These are phyloP conservation scores for Solanum piurae DNA, from an alignment of 257 asterid species.

Conservation along the genomic window DNA sequence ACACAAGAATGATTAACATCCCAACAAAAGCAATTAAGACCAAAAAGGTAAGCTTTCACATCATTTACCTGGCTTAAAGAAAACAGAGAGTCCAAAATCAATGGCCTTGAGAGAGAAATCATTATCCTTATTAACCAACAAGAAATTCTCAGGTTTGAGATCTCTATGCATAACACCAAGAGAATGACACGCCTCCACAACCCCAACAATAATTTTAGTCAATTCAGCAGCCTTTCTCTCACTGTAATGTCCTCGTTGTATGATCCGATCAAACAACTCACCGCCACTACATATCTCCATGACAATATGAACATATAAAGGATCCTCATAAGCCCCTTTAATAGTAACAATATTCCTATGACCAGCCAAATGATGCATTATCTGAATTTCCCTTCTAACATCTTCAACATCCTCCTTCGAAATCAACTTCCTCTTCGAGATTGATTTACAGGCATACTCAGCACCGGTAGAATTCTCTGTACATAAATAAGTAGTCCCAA, in stretches of 20 bases:
- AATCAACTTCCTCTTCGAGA: slow-evolving; percentile 1
- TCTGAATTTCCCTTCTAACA: slow-evolving; percentile 11
- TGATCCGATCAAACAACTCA: slow-evolving; percentile 2
- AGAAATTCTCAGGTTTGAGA: slow-evolving; percentile 6
- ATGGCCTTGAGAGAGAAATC: slow-evolving; percentile 2
- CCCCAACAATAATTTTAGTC: slow-evolving; percentile 6
- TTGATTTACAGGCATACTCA: slow-evolving; percentile 2
- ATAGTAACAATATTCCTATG: slow-evolving; percentile 2
- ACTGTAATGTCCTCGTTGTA: slow-evolving; percentile 6
- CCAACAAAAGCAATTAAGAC: neutral
- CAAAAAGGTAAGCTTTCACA: neutral
- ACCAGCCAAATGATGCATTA: slow-evolving; percentile 11
- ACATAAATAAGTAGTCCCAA: slow-evolving; percentile 5
- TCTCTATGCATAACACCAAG: slow-evolving; percentile 12
- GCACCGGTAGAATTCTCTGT: neutral
- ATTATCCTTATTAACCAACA: slow-evolving; percentile 1
- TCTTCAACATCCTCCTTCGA: slow-evolving; percentile 3
- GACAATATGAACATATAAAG: slow-evolving; percentile 2
- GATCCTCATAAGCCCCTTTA: slow-evolving; percentile 7
- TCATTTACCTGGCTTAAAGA: neutral
- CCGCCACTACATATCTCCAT: neutral
- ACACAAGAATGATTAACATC: neutral
- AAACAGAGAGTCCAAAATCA: neutral
- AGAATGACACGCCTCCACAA: slow-evolving; percentile 5
- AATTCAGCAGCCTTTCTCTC: slow-evolving; percentile 7